phyloP scores from a whole-genome alignment of 225 moss, liverwort and hornwort genomes.

The Asterella californica region DNA sequence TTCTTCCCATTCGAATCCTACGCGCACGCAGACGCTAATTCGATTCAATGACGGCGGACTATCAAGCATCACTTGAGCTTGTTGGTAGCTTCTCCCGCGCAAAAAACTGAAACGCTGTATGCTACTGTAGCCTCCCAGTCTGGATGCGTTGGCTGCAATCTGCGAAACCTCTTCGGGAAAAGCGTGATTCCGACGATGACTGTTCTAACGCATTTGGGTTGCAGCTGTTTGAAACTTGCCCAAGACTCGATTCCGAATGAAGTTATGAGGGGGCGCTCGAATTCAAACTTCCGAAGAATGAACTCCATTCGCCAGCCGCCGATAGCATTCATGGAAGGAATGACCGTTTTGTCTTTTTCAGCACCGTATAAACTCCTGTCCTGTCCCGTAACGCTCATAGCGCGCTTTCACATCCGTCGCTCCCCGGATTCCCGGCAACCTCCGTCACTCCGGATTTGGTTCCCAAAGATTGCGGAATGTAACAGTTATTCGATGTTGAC shows the following conservation, averaged over 20 bases:
- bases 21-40: neutral
- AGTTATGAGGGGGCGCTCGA: neutral
- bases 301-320: constrained; percentile 16
- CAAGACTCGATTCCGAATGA: neutral
- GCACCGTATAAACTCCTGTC: neutral
- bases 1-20: neutral
- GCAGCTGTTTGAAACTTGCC: neutral
- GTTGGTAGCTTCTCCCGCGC: neutral
- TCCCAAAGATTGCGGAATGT: no score
- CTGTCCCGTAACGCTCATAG: no score
- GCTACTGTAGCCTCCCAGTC: neutral
- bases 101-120: no score
- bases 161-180: neutral
- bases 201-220: neutral
- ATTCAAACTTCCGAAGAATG: neutral
- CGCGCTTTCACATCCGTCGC: no score
- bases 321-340: constrained; percentile 12
- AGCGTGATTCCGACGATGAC: neutral
- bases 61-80: neutral
- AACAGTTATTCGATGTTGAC: no score
- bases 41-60: neutral
- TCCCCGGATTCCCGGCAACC: no score
- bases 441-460: no score
- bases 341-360: neutral
- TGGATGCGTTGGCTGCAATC: no score